A percentile compares a stretch with the other conserved stretches of the same genome.
Evolutionary conservation across 1,284 basidiomycete species (phyloP).

Genomic region (Cerrena zonata): DNA sequence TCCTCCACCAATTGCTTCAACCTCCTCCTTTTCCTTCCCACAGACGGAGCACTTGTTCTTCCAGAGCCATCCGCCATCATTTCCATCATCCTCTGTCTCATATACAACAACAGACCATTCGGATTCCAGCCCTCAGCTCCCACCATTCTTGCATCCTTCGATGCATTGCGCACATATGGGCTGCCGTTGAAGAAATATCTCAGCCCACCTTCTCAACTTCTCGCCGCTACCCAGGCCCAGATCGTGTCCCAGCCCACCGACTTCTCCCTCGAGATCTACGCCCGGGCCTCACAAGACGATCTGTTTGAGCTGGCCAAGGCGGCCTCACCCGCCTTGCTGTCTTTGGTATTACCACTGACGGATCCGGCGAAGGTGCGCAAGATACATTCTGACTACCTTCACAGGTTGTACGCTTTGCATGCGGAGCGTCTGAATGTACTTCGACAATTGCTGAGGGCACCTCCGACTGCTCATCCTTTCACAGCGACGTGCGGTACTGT

Average conservation of each 20-base stretch:
- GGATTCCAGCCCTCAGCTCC: slow-evolving; percentile 56
- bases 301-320: slow-evolving; percentile 22
- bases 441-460: slow-evolving; percentile 26
- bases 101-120: slow-evolving; percentile 58
- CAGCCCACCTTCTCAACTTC: not conserved
- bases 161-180: slow-evolving; percentile 45
- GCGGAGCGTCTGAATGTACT: slow-evolving; percentile 27
- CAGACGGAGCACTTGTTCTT: slow-evolving; percentile 32
- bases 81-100: slow-evolving; percentile 55
- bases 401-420: slow-evolving; percentile 28
- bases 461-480: slow-evolving; percentile 24
- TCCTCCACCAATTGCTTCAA: slow-evolving; percentile 53
- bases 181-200: slow-evolving; percentile 24
- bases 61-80: slow-evolving; percentile 43
- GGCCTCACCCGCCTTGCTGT: slow-evolving; percentile 19
- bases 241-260: slow-evolving; percentile 12
- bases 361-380: slow-evolving; percentile 18
- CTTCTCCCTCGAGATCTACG: slow-evolving; percentile 13
- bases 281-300: slow-evolving; percentile 17
- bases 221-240: not conserved
- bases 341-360: slow-evolving; percentile 16
- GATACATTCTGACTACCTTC: slow-evolving; percentile 24
- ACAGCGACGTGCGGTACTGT: slow-evolving; percentile 20
- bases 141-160: slow-evolving; percentile 44
- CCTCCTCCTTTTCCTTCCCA: slow-evolving; percentile 35